Percentiles rank a stretch among this genome's conserved stretches.
These are phyloP conservation scores for Kappamyces sp. DNA, from an alignment of 192 early-diverging fungal species.

Conservation along the genomic window DNA sequence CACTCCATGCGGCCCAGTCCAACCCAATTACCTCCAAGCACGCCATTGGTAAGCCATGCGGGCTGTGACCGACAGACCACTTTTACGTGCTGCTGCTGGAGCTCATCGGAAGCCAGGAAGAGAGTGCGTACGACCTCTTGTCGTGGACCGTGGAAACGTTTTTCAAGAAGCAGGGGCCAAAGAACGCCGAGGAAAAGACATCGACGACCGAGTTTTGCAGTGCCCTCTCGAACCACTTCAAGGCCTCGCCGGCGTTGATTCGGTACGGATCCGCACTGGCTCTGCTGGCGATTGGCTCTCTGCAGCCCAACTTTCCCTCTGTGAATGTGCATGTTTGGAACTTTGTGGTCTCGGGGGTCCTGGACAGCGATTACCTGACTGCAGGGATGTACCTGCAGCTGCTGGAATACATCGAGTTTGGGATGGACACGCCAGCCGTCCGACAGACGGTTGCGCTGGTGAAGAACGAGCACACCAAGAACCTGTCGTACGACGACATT, in stretches of 20 bases:
- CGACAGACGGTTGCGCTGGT: constrained; percentile 17
- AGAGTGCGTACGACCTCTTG: constrained; percentile 48
- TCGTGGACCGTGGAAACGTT: constrained; percentile 48
- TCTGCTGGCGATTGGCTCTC: constrained; percentile 35
- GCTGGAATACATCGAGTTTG: neutral
- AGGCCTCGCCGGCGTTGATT: constrained; percentile 43
- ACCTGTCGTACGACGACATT: neutral
- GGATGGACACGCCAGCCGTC: constrained; percentile 6
- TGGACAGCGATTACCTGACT: constrained; percentile 50
- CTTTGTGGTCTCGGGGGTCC: constrained; percentile 39
- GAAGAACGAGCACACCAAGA: neutral
- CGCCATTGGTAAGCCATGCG: too few species aligned
- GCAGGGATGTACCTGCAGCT: constrained; percentile 40
- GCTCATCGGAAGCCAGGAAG: constrained; percentile 42
- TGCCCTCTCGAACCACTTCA: constrained; percentile 46
- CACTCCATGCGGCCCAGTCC: constrained; percentile 5
- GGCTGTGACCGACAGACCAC: constrained; percentile 3
- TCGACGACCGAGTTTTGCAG: constrained; percentile 30
- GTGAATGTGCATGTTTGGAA: constrained; percentile 29
- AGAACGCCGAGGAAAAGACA: constrained; percentile 13
- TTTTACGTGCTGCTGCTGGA: constrained; percentile 39
- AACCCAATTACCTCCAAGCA: constrained; percentile 16
- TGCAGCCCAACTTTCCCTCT: constrained; percentile 33
- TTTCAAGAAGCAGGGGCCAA: constrained; percentile 18
- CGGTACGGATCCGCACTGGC: constrained; percentile 45